Conservation (phyloP, 2,329 filamentous ascomycete genomes). For the Pseudocercospora macadamiae region DNA sequence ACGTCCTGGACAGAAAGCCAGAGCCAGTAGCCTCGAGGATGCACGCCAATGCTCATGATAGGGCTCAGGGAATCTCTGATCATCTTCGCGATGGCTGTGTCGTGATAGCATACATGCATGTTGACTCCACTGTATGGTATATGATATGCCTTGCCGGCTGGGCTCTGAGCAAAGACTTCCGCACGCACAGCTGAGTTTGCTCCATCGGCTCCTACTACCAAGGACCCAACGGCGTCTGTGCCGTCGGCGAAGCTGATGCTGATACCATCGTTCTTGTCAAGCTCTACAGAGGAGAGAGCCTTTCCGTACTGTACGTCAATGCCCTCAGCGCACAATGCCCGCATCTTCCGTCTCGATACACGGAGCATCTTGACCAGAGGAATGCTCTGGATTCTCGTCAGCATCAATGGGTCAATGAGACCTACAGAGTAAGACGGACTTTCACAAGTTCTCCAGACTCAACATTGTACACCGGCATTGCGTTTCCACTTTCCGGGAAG, state of each 20-base stretch:
- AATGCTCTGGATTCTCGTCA: neutral
- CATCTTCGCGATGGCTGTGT: slow-evolving; percentile 2
- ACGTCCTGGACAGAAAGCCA: slow-evolving; percentile 14
- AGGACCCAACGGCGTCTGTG: slow-evolving; percentile 4
- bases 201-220: slow-evolving; percentile 25
- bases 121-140: slow-evolving; percentile 15
- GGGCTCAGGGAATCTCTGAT: slow-evolving; percentile 6
- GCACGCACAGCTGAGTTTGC: slow-evolving; percentile 21
- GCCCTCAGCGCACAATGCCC: slow-evolving; percentile 13
- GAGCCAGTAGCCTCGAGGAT: slow-evolving; percentile 17
- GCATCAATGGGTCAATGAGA: neutral
- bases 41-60: slow-evolving; percentile 9
- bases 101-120: slow-evolving; percentile 13
- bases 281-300: neutral
- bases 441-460: slow-evolving; percentile 11
- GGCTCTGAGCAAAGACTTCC: neutral
- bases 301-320: slow-evolving; percentile 14
- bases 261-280: neutral
- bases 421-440: neutral
- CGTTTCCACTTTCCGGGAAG: slow-evolving; percentile 11
- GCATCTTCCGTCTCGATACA: slow-evolving; percentile 16
- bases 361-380: slow-evolving; percentile 19
- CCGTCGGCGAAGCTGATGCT: slow-evolving; percentile 14
- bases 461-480: slow-evolving; percentile 19
- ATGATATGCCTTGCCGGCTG: slow-evolving; percentile 7